Evolutionary conservation across 2,329 filamentous ascomycete species (phyloP).

Genomic region (Lomentospora prolificans): DNA sequence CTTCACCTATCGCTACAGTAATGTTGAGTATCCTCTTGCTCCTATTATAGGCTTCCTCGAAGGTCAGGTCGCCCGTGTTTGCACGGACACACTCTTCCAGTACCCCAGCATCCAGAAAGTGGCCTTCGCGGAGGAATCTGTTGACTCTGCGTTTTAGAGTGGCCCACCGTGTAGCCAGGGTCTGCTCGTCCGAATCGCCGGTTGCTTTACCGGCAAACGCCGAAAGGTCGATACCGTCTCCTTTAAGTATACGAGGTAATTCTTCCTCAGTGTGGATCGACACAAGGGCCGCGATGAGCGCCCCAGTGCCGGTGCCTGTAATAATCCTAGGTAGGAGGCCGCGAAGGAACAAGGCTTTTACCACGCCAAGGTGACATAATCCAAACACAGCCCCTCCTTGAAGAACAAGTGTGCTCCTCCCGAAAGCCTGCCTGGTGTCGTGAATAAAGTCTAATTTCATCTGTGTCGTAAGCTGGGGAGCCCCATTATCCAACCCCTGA

Average conservation of each 20-base stretch:
- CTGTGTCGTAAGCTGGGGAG: constrained; percentile 50
- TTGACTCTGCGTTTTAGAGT: constrained; percentile 57
- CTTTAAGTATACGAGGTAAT: constrained; percentile 64
- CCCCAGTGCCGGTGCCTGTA: constrained; percentile 82
- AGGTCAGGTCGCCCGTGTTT: constrained; percentile 83
- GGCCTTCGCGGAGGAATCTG: constrained; percentile 66
- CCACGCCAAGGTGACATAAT: constrained; percentile 79
- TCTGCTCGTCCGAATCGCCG: constrained; percentile 20
- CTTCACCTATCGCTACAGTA: constrained; percentile 67
- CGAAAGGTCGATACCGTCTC: constrained; percentile 71
- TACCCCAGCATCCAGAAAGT: constrained; percentile 73
- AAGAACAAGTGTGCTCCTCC: constrained; percentile 72
- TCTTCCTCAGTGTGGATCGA: constrained; percentile 82
- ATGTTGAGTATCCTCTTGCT: constrained; percentile 88
- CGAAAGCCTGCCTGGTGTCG: constrained; percentile 81
- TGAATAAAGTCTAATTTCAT: constrained; percentile 79
- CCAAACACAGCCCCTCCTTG: constrained; percentile 91
- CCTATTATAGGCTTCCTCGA: constrained; percentile 80
- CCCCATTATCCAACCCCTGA: constrained; percentile 21
- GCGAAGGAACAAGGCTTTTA: constrained; percentile 74
- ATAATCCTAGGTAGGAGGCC: constrained; percentile 82
- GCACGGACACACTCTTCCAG: constrained; percentile 75
- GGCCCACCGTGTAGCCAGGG: constrained; percentile 33
- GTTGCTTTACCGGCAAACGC: constrained; percentile 52
- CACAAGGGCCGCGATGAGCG: constrained; percentile 79